phyloP scores from a whole-genome alignment of 768 basidiomycete species.

The Leccinum olivaceopallidum region DNA sequence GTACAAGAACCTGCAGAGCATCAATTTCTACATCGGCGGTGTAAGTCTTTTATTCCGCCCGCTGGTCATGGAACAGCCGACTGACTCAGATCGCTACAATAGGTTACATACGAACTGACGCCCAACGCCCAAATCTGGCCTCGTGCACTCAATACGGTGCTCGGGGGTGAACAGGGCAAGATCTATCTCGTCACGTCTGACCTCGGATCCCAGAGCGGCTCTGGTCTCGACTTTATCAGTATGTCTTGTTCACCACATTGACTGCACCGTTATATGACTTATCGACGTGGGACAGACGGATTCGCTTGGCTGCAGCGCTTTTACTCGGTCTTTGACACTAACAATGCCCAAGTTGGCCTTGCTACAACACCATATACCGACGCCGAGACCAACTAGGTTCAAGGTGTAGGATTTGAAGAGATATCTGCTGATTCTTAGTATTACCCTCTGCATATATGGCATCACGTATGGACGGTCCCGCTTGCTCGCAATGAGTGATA shows the following conservation, averaged over 20 bases:
- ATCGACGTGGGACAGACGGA: constrained; percentile 40
- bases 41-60: constrained; percentile 21
- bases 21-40: constrained; percentile 53
- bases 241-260: constrained; percentile 19
- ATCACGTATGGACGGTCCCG: neutral
- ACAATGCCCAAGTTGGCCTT: constrained; percentile 24
- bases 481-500: neutral
- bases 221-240: constrained; percentile 69
- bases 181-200: constrained; percentile 61
- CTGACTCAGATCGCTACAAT: constrained; percentile 1
- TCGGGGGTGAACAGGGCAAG: constrained; percentile 50
- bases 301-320: constrained; percentile 61
- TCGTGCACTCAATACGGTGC: constrained; percentile 51
- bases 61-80: neutral
- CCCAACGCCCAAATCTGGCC: constrained; percentile 74
- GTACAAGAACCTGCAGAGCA: constrained; percentile 47
- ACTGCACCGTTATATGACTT: neutral
- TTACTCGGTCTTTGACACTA: constrained; percentile 55
- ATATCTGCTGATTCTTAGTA: neutral
- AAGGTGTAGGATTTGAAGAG: neutral
- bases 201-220: constrained; percentile 49
- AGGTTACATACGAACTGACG: constrained; percentile 56
- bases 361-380: constrained; percentile 41
- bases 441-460: neutral
- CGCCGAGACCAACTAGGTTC: constrained; percentile 22